A percentile compares a stretch with the other conserved stretches of the same genome.
phyloP scores from a whole-genome alignment of 2,329 filamentous ascomycete species.

The Hypoxylon sp. region DNA sequence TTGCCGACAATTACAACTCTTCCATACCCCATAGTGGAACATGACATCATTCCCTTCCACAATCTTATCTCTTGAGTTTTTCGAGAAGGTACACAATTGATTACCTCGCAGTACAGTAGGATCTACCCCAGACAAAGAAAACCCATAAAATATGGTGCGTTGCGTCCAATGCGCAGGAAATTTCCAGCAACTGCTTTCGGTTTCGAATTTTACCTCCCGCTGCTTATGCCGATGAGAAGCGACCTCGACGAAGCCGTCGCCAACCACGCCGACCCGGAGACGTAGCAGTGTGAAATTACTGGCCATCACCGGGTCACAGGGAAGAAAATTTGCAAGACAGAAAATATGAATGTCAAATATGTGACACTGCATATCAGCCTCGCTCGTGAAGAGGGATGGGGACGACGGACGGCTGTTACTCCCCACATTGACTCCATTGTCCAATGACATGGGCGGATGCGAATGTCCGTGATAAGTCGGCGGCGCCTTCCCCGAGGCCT shows the following conservation, averaged over 20 bases:
- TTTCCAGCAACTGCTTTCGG: conserved; percentile 37
- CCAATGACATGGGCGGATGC: conserved; percentile 31
- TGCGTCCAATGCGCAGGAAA: conserved; percentile 22
- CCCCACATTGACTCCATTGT: conserved; percentile 38
- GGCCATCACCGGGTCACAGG: conserved; percentile 19
- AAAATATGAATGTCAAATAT: conserved; percentile 22
- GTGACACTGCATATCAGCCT: conserved; percentile 44
- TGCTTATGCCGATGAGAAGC: conserved; percentile 38
- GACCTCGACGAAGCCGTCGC: conserved; percentile 19
- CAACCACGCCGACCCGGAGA: conserved; percentile 20
- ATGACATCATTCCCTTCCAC: conserved; percentile 34
- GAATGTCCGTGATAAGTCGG: conserved; percentile 22
- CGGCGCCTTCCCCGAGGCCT: conserved; percentile 28
- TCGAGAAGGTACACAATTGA: no score
- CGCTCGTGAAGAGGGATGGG: conserved; percentile 27
- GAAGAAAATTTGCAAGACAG: conserved; percentile 23
- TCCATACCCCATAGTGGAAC: conserved; percentile 32
- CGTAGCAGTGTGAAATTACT: conserved; percentile 7
- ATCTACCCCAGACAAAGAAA: conserved; percentile 12
- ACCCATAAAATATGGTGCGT: conserved; percentile 9
- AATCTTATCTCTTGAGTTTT: conserved; percentile 24
- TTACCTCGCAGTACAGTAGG: not conserved
- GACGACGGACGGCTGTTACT: conserved; percentile 17
- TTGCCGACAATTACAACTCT: conserved; percentile 22
- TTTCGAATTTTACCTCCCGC: conserved; percentile 15